phyloP scores from a whole-genome alignment of 1,139 yeast genomes.

The Lodderomyces orthopsilosis region DNA sequence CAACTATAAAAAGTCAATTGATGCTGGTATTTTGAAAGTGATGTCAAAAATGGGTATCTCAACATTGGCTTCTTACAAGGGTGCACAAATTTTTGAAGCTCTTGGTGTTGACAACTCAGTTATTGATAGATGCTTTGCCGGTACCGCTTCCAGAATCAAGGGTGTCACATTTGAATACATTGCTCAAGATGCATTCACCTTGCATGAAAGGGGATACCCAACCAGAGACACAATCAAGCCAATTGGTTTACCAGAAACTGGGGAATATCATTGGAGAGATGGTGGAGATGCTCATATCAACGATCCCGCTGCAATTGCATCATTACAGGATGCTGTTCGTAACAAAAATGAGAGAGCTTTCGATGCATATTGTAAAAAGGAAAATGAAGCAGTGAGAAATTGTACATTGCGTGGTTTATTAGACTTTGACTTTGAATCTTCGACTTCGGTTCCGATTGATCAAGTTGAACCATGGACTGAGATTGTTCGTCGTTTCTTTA shows the following conservation, averaged over 20 bases:
- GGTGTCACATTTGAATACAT: constrained; percentile 94
- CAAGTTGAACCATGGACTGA: constrained; percentile 99
- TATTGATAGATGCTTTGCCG: constrained; percentile 92
- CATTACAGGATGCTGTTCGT: constrained; percentile 94
- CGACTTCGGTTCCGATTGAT: constrained; percentile 82
- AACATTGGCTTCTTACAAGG: constrained; percentile 94
- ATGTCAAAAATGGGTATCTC: constrained; percentile 99
- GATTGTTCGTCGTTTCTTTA: constrained; percentile 92
- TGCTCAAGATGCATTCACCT: constrained; percentile 92
- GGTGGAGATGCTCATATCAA: constrained; percentile 96
- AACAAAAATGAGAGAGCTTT: constrained; percentile 93
- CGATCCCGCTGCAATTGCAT: constrained; percentile 92
- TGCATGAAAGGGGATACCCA: constrained; percentile 93
- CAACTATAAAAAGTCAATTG: constrained; percentile 80
- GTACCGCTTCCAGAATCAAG: constrained; percentile 94
- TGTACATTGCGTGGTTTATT: constrained; percentile 93
- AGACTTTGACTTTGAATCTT: constrained; percentile 76
- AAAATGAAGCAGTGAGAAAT: constrained; percentile 85
- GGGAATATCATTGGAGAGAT: constrained; percentile 98
- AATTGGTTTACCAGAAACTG: constrained; percentile 82
- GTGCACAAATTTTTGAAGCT: constrained; percentile 98
- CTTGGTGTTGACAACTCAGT: constrained; percentile 94
- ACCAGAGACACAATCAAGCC: constrained; percentile 69
- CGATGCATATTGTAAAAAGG: constrained; percentile 84
- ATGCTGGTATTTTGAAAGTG: constrained; percentile 90